Evolutionary conservation across 2,329 filamentous ascomycete genomes (phyloP), one percentile per base, ranked within the genome.

Genomic region (Fusarium albosuccineum): DNA sequence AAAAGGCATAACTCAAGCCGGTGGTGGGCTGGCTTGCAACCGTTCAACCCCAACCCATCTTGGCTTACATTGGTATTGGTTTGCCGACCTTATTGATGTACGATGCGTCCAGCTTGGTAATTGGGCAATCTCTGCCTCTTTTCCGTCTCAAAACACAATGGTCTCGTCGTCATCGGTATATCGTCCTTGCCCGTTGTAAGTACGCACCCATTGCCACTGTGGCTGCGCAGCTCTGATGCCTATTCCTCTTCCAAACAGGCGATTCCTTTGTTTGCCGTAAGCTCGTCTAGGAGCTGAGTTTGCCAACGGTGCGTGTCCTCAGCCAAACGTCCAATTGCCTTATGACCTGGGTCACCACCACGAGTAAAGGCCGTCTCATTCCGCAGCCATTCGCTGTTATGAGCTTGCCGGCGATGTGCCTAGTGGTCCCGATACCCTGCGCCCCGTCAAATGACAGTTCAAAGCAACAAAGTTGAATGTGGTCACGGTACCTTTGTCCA

Each of bases 401-500:
- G 33, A 55, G 52, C 41, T 37, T 33, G 30, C 33, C 39, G 46
- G 44, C 29, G 41, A 45, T 49, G 50, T 56, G 29, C 48, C 56
- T 56, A 34, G 36, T 44, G 65, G 61, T 42, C 62, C n/a, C 54
- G 61, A 51, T 56, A 51, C 27, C 39, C n/a, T 40, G 29, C 16
- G 14, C 22, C 42, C 34, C 49, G 39, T 40, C 64, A 64, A 68
- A 65, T 67, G 37, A 42, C 30, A 44, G 41, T 39, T 26, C 45
- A 39, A 41, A 54, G 41, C 37, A 42, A 53, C 37, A 42, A 53
- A 68, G 36, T 16, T 22, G 53, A 34, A 53, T 36, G 26, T 62
- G 57, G 66, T 66, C 66, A 68, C 57, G 65, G 61, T 68, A 68
- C 57, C 65, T 66, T 49, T 62, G 52, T 41, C 46, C 52, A 64